Conservation (phyloP, 441 rosid species). For the Euphorbia schlechtendalii region DNA sequence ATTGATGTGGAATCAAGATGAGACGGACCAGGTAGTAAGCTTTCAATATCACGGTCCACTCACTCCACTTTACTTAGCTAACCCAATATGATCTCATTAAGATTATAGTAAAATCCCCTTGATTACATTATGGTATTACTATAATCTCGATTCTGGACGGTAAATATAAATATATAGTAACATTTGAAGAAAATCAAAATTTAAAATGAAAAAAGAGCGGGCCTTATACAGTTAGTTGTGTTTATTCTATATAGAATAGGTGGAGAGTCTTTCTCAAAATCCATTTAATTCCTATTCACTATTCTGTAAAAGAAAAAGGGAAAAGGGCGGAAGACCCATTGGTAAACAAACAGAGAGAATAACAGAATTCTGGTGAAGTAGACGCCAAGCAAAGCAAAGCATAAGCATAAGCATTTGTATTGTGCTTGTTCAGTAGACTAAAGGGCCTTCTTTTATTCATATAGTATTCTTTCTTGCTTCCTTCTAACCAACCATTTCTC, state of each 20-base stretch:
- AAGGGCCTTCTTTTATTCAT: too few species aligned
- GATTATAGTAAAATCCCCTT: too few species aligned
- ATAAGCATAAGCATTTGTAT: too few species aligned
- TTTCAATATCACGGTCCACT: not conserved
- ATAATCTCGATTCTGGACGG: too few species aligned
- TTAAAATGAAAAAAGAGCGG: not conserved
- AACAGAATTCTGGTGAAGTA: slow-evolving; percentile 66
- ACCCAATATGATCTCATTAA: not conserved
- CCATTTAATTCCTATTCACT: slow-evolving; percentile 7
- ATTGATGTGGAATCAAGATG: too few species aligned
- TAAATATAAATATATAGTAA: too few species aligned
- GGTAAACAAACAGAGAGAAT: not conserved
- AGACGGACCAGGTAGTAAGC: not conserved
- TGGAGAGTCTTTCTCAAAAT: slow-evolving; percentile 32
- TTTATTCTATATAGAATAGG: slow-evolving; percentile 20
- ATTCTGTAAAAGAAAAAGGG: not conserved
- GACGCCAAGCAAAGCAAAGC: slow-evolving; percentile 91
- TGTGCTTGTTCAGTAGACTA: not conserved
- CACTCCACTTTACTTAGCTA: not conserved
- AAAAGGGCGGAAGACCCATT: slow-evolving; percentile 4
- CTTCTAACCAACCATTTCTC: slow-evolving; percentile 23
- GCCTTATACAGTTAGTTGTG: not conserved
- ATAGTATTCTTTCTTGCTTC: slow-evolving; percentile 10
- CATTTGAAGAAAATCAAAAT: not conserved
- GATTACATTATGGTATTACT: too few species aligned